Evolutionary conservation across 2,329 filamentous ascomycete species (phyloP).

Genomic region (Aureobasidium sp.): DNA sequence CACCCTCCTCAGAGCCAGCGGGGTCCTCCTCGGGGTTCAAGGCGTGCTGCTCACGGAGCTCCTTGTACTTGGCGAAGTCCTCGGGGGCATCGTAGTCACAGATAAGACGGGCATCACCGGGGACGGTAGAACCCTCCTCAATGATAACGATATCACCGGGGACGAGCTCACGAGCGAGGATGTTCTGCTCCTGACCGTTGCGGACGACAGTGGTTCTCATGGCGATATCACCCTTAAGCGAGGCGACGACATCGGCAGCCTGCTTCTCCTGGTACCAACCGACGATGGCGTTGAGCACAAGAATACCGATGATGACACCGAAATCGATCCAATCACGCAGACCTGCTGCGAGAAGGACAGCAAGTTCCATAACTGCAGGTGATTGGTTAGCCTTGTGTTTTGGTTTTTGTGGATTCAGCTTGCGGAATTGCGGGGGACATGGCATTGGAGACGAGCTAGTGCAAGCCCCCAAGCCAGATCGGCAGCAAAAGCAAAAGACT

Average conservation of each 20-base stretch:
- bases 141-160: slow-evolving; percentile 69
- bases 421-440: slow-evolving; percentile 15
- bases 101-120: slow-evolving; percentile 63
- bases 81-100: slow-evolving; percentile 64
- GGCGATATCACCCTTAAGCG: slow-evolving; percentile 69
- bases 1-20: slow-evolving; percentile 50
- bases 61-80: slow-evolving; percentile 59
- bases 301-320: slow-evolving; percentile 69
- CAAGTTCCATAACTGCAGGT: slow-evolving; percentile 63
- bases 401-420: neutral
- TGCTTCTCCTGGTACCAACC: slow-evolving; percentile 80
- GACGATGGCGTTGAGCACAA: slow-evolving; percentile 66
- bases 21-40: slow-evolving; percentile 51
- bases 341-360: slow-evolving; percentile 65
- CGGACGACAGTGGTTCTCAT: slow-evolving; percentile 65
- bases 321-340: slow-evolving; percentile 71
- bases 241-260: slow-evolving; percentile 68
- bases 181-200: slow-evolving; percentile 59
- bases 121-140: slow-evolving; percentile 64
- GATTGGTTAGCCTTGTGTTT: slow-evolving; percentile 15
- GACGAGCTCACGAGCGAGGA: slow-evolving; percentile 67
- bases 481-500: slow-evolving; percentile 8
- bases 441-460: neutral
- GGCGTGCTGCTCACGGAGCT: slow-evolving; percentile 49
- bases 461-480: slow-evolving; percentile 6